These are phyloP conservation scores for Monosporascus sp. DNA, from an alignment of 2,329 filamentous ascomycete genomes.

Conservation along the genomic window DNA sequence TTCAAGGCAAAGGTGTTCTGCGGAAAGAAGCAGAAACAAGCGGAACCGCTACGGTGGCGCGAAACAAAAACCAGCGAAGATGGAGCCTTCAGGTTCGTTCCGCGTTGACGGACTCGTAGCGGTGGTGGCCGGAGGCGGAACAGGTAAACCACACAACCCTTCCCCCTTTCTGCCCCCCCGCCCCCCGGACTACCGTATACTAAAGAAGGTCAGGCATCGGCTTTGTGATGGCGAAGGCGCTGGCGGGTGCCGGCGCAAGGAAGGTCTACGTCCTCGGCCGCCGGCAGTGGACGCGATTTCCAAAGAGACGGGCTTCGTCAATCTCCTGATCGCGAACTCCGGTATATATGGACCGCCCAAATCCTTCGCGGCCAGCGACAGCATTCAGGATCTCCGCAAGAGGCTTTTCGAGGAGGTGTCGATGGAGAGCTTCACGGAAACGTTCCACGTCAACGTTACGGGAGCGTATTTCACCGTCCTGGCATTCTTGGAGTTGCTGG, in stretches of 20 bases:
- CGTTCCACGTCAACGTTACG: constrained; percentile 58
- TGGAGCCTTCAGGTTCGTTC: background rate
- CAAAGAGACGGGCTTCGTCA: constrained; percentile 53
- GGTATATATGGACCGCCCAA: constrained; percentile 45
- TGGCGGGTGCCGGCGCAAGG: constrained; percentile 39
- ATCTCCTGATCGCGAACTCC: constrained; percentile 59
- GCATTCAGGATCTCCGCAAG: constrained; percentile 27
- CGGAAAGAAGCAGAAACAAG: too few relatives aligned
- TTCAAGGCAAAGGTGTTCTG: too few relatives aligned
- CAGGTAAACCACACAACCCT: constrained; percentile 2
- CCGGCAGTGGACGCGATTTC: constrained; percentile 47
- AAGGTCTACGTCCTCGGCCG: constrained; percentile 49
- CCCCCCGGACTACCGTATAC: background rate
- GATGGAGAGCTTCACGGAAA: constrained; percentile 52
- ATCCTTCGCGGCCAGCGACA: constrained; percentile 50
- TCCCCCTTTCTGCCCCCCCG: too few relatives aligned
- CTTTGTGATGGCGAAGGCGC: constrained; percentile 14
- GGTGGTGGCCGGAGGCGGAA: constrained; percentile 12
- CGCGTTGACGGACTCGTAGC: constrained; percentile 14
- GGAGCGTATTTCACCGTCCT: constrained; percentile 62
- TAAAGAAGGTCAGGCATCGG: constrained; percentile 2
- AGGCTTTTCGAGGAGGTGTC: constrained; percentile 37
- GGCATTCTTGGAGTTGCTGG: constrained; percentile 63
- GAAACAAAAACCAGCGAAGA: too few relatives aligned
- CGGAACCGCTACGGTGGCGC: too few relatives aligned